Evolutionary conservation across 1,284 basidiomycete species (phyloP).

Genomic region (Rhodotorula sp.): DNA sequence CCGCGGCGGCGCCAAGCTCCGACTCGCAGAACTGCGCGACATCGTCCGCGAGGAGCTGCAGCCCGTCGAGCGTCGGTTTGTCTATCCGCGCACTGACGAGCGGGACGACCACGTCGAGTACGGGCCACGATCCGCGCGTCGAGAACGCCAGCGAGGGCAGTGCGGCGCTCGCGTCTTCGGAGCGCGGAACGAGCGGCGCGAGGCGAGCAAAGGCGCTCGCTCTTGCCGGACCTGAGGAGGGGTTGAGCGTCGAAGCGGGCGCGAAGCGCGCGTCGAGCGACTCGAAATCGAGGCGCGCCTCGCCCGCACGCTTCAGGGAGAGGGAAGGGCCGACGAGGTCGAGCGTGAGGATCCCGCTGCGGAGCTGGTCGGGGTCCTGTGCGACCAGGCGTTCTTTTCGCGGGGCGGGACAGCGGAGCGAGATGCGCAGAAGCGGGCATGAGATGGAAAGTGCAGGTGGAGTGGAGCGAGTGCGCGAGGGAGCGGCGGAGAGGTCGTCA

Average conservation of each 20-base stretch:
- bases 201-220: not conserved
- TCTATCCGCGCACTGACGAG: constrained; percentile 61
- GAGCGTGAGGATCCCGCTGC: constrained; percentile 52
- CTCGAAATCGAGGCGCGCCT: not conserved
- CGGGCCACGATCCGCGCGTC: not conserved
- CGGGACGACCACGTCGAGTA: not conserved
- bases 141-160: constrained; percentile 2
- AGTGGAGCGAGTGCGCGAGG: constrained; percentile 23
- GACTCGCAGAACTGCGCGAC: constrained; percentile 58
- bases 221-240: too few relatives aligned
- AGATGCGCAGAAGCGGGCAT: constrained; percentile 47
- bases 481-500: not conserved
- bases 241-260: not conserved
- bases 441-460: not conserved
- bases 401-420: constrained; percentile 52
- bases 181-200: constrained; percentile 2
- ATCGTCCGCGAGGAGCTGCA: constrained; percentile 86
- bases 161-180: not conserved
- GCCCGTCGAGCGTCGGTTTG: constrained; percentile 66
- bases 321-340: constrained; percentile 41
- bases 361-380: constrained; percentile 20
- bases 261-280: not conserved
- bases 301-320: not conserved
- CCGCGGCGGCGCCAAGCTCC: not conserved
- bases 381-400: not conserved